Evolutionary conservation across 2,329 filamentous ascomycete species (phyloP).

Genomic region (Penicillium psychrosexuale): DNA sequence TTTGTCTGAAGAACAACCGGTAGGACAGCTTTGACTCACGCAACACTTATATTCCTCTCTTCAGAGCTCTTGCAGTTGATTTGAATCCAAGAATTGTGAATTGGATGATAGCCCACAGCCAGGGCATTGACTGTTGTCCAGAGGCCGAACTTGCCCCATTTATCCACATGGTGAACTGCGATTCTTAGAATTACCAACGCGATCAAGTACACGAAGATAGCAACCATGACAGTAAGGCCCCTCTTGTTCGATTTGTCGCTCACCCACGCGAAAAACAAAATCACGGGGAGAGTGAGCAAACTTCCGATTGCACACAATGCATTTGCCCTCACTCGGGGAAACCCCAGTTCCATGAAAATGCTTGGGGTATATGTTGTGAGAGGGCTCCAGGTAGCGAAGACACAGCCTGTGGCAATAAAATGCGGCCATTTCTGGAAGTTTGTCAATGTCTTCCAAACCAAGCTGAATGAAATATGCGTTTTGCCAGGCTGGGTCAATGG

Average conservation of each 20-base stretch:
- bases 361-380: constrained; percentile 52
- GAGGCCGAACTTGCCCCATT: constrained; percentile 51
- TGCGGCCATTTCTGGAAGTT: constrained; percentile 50
- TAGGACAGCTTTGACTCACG: constrained; percentile 33
- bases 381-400: constrained; percentile 54
- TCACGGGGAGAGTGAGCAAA: constrained; percentile 47
- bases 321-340: constrained; percentile 48
- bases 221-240: constrained; percentile 45
- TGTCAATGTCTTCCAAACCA: constrained; percentile 46
- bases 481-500: constrained; percentile 32
- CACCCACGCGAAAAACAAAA: constrained; percentile 50
- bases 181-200: constrained; percentile 43
- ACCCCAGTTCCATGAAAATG: constrained; percentile 43
- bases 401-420: constrained; percentile 50
- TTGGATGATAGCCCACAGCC: constrained; percentile 54
- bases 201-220: constrained; percentile 48
- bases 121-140: constrained; percentile 54
- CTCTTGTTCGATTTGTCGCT: constrained; percentile 49
- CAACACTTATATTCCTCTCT: constrained; percentile 51
- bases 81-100: constrained; percentile 54
- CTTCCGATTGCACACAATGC: constrained; percentile 45
- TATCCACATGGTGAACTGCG: constrained; percentile 45
- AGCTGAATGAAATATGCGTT: constrained; percentile 36
- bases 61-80: constrained; percentile 49
- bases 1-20: not conserved